phyloP scores from a whole-genome alignment of 2,329 filamentous ascomycete genomes.

The Zasmidium angulare region DNA sequence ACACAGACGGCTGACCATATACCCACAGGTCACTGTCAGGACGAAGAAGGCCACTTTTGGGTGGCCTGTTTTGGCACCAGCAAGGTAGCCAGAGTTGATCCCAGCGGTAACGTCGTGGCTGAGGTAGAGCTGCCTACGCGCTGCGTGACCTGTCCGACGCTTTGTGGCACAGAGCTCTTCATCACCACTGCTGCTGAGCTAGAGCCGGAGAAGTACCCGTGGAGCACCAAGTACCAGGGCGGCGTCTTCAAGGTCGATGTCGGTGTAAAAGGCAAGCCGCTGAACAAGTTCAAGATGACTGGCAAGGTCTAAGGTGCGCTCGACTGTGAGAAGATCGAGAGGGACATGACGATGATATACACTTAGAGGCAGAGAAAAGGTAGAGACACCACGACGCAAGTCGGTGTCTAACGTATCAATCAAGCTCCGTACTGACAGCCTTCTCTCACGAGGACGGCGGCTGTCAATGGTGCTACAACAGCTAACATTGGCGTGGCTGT shows the following conservation, averaged over 20 bases:
- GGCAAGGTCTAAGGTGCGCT: conserved; percentile 18
- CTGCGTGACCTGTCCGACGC: conserved; percentile 78
- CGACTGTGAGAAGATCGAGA: not conserved
- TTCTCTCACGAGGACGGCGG: too few relatives aligned
- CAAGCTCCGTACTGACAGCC: too few relatives aligned
- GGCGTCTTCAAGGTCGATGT: conserved; percentile 76
- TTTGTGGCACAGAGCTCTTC: conserved; percentile 71
- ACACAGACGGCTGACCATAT: not conserved
- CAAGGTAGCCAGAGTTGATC: conserved; percentile 72
- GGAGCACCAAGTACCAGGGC: conserved; percentile 65
- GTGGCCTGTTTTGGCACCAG: conserved; percentile 78
- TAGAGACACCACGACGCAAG: too few relatives aligned
- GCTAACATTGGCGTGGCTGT: too few relatives aligned
- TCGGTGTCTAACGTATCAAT: too few relatives aligned
- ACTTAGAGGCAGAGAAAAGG: not conserved
- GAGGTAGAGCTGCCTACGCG: conserved; percentile 74
- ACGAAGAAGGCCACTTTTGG: conserved; percentile 85
- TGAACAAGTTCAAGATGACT: conserved; percentile 61
- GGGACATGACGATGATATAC: not conserved
- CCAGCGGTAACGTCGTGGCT: conserved; percentile 68
- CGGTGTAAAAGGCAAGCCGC: conserved; percentile 63
- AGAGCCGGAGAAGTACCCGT: conserved; percentile 61
- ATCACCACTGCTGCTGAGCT: conserved; percentile 77
- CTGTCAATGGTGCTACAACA: too few relatives aligned
- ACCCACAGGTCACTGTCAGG: conserved; percentile 68